Evolutionary conservation across 306 rosid species (phyloP).

Genomic region (Citrullus amarus): DNA sequence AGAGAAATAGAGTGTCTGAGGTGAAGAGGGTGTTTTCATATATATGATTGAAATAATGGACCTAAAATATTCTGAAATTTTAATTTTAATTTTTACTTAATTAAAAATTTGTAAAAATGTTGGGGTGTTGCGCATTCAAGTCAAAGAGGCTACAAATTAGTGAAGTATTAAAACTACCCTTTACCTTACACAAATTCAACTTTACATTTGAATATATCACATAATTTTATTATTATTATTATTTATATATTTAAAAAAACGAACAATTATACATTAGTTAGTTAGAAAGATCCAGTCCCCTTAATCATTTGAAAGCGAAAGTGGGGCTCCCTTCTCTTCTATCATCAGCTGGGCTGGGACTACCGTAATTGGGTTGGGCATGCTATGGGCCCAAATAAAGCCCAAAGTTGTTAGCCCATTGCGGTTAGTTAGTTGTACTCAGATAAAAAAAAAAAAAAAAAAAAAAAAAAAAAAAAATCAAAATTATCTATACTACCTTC

Average conservation of each 20-base stretch:
- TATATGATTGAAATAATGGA: no score
- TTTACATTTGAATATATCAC: not conserved
- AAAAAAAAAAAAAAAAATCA: no score
- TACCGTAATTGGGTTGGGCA: not conserved
- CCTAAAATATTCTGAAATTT: no score
- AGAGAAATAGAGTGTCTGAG: no score
- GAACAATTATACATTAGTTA: not conserved
- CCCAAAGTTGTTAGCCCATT: not conserved
- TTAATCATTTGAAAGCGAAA: not conserved
- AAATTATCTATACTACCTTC: no score
- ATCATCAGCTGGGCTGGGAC: not conserved
- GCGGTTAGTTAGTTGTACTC: not conserved
- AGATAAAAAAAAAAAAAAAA: no score
- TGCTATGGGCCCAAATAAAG: not conserved
- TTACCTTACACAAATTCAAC: not conserved
- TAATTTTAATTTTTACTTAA: no score
- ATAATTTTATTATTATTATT: not conserved
- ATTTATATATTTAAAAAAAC: not conserved
- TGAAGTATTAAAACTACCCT: not conserved
- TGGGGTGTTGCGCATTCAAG: not conserved
- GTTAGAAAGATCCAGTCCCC: not conserved
- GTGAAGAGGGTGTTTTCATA: no score
- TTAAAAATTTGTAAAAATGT: no score
- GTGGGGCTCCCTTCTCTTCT: not conserved
- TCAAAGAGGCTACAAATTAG: not conserved